Evolutionary conservation across 139 green algal species (phyloP), one percentile per base, ranked within the genome.

Genomic region (Raphidocelis subcapitata): DNA sequence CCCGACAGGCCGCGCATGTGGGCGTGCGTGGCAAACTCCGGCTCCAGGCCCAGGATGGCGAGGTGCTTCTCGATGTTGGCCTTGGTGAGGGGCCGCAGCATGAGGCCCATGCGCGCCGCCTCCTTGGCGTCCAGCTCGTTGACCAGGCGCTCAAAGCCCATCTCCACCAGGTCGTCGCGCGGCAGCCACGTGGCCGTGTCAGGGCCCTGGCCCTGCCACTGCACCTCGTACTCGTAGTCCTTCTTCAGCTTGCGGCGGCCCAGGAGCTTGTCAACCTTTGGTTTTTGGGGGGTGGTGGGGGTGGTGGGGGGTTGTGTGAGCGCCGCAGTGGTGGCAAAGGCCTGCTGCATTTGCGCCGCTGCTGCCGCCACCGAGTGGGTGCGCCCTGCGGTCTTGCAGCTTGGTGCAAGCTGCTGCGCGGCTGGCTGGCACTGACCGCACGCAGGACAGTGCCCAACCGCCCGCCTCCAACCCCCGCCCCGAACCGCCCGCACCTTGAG

Each of bases 21-120:
- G 24, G 88, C 91, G 86, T 97, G 93, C 23, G 90, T 94, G 44
- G 84, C 87, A 72, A 98, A 97, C 87, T 97, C 92, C 24, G 85
- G 64, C 71, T 96, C 93, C 21, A 98, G 84, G 72, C 94, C 94
- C 52, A 98, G 86, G 65, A 92, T 87, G 31, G 85, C 82, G 28
- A 98, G 73, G 83, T 97, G 89, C 87, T 96, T 91, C 84, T 96
- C 82, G 41, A 97, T 84, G 73, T 95, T 92, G 31, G 77, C 82
- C 49, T 86, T 73, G 24, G 93, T 97, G 10, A 98, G 89, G 35
- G 94, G 92, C 67, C 90, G 90, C 29, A 86, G 82, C 75, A 91
- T 85, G 69, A 98, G 77, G 67, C 94, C 92, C 46, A 60, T 41
- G 52, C 59, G 70, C 57, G 91, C 92, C 14, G 93, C 94, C 85